phyloP scores from a whole-genome alignment of 352 stramenopile genomes.

The Phytopythium chamaehyphon region DNA sequence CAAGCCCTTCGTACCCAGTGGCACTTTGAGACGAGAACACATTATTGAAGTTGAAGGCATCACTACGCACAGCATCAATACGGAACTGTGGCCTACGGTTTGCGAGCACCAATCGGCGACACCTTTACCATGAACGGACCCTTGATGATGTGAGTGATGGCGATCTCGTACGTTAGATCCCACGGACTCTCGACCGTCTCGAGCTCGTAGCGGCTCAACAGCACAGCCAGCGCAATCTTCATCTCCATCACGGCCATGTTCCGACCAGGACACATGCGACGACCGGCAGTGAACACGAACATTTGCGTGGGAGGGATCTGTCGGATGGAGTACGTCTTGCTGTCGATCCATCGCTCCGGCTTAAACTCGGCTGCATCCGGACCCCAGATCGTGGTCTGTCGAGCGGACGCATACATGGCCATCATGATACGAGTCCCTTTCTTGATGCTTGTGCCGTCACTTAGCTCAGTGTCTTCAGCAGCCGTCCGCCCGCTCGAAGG shows the following conservation, averaged over 20 bases:
- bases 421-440: conserved; percentile 38
- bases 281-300: conserved; percentile 35
- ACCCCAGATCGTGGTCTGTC: conserved; percentile 35
- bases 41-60: no score
- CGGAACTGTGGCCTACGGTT: no score
- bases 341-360: conserved; percentile 48
- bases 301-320: conserved; percentile 18
- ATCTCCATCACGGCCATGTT: conserved; percentile 46
- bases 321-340: conserved; percentile 16
- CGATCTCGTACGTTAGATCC: conserved; percentile 16
- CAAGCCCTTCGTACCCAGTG: no score
- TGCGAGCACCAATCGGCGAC: not conserved
- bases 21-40: no score
- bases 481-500: conserved; percentile 34
- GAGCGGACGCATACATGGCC: conserved; percentile 33
- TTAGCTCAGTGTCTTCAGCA: conserved; percentile 28
- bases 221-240: conserved; percentile 31
- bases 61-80: no score
- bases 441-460: conserved; percentile 41
- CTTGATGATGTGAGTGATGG: conserved; percentile 7
- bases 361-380: conserved; percentile 49
- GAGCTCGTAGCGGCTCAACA: conserved; percentile 20
- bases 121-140: conserved; percentile 11
- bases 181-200: conserved; percentile 12
- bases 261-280: conserved; percentile 37